Evolutionary conservation across 139 green algal genomes (phyloP).

Genomic region (Astrephomene gubernaculifera): DNA sequence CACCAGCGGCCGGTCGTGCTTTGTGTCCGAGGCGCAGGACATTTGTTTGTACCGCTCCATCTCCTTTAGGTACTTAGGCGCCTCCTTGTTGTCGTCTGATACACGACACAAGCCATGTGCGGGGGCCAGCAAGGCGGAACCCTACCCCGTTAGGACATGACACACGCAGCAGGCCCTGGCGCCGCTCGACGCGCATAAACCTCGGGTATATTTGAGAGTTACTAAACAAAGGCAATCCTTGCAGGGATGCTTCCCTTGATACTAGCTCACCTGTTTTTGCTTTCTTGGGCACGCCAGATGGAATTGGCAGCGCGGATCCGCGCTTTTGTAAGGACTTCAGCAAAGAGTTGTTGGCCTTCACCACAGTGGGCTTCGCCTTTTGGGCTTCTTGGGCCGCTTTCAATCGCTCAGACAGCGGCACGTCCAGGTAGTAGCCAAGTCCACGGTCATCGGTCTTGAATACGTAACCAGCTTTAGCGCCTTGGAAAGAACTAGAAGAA

Average conservation of each 20-base stretch:
- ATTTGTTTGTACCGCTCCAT: conserved; percentile 60
- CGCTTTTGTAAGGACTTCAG: conserved; percentile 49
- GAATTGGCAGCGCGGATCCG: conserved; percentile 1
- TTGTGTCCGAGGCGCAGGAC: conserved; percentile 47
- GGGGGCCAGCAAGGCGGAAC: background rate
- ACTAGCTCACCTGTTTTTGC: conserved; percentile 50
- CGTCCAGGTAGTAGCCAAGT: conserved; percentile 51
- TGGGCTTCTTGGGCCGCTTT: background rate
- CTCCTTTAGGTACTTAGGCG: conserved; percentile 58
- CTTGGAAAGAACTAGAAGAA: background rate
- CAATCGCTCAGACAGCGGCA: background rate
- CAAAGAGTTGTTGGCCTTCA: conserved; percentile 57
- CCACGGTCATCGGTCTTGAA: conserved; percentile 45
- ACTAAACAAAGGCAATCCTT: too few species aligned
- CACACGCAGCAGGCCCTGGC: too few species aligned
- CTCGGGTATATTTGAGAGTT: too few species aligned
- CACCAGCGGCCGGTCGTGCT: conserved; percentile 61
- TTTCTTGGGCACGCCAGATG: conserved; percentile 49
- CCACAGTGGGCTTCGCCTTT: conserved; percentile 33
- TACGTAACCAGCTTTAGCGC: conserved; percentile 24
- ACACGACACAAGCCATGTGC: background rate
- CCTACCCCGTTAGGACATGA: background rate
- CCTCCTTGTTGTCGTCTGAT: conserved; percentile 22
- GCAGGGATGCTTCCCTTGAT: too few species aligned
- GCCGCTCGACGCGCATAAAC: too few species aligned